phyloP scores from a whole-genome alignment of 2,329 filamentous ascomycete species.

The Xylariaceae sp. region DNA sequence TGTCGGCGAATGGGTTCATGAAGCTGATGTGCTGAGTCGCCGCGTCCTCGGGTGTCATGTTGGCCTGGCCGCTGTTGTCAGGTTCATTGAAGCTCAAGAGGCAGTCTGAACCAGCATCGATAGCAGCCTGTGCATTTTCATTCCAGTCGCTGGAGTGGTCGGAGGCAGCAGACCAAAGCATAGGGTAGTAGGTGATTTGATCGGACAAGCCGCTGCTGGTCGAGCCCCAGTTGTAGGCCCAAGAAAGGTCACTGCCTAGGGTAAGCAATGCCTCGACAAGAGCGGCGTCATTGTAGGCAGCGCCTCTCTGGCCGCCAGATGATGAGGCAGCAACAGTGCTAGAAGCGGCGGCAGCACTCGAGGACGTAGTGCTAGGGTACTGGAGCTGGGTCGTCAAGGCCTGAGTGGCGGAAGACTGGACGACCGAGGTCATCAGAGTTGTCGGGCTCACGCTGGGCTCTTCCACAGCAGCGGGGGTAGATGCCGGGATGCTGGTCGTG shows the following conservation, averaged over 20 bases:
- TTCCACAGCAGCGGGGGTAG: neutral
- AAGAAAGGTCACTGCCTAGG: conserved; percentile 21
- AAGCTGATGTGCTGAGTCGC: conserved; percentile 48
- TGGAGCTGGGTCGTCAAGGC: neutral
- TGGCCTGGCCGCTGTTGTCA: conserved; percentile 56
- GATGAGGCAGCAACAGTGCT: conserved; percentile 1
- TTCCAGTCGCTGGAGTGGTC: conserved; percentile 47
- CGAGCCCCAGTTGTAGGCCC: conserved; percentile 31
- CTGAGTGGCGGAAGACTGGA: neutral
- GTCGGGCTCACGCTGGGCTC: conserved; percentile 15
- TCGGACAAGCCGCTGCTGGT: conserved; percentile 24
- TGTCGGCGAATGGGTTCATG: conserved; percentile 51
- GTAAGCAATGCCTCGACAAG: conserved; percentile 21
- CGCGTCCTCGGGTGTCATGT: conserved; percentile 48
- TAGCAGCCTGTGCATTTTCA: conserved; percentile 44
- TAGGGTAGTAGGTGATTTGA: conserved; percentile 59
- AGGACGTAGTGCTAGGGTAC: conserved; percentile 2
- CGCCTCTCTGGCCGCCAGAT: conserved; percentile 25
- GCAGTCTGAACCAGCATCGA: conserved; percentile 49
- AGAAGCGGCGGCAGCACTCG: conserved; percentile 7
- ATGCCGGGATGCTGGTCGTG: conserved; percentile 9
- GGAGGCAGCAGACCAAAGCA: conserved; percentile 53
- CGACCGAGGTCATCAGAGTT: conserved; percentile 16
- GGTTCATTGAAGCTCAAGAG: conserved; percentile 71
- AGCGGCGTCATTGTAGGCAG: conserved; percentile 28